Percentiles rank a stretch among this genome's conserved stretches.
phyloP scores from a whole-genome alignment of 495 filamentous ascomycete genomes.

The Tuber magnatum region DNA sequence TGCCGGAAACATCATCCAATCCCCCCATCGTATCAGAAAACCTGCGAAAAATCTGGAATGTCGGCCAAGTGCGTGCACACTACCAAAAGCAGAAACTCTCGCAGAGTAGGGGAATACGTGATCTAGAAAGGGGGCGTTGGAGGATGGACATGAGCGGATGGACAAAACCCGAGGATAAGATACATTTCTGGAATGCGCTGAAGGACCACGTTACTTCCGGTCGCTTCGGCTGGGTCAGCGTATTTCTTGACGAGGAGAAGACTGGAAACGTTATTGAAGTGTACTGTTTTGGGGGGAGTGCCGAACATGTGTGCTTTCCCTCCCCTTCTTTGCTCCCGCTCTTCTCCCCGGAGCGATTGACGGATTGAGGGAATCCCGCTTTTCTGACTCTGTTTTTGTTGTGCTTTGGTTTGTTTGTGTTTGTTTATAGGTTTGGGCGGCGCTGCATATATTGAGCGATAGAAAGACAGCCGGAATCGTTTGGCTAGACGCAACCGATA shows the following conservation, averaged over 20 bases:
- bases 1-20: constrained; percentile 23
- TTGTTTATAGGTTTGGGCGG: constrained; percentile 31
- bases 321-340: background rate
- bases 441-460: constrained; percentile 34
- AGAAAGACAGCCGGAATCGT: constrained; percentile 18
- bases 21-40: constrained; percentile 23
- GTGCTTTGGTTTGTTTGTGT: background rate
- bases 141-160: constrained; percentile 32
- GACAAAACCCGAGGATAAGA: constrained; percentile 21
- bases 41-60: constrained; percentile 21
- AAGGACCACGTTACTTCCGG: constrained; percentile 29
- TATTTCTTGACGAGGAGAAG: constrained; percentile 24
- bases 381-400: background rate
- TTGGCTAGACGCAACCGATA: constrained; percentile 35
- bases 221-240: constrained; percentile 26
- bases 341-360: background rate
- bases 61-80: constrained; percentile 22
- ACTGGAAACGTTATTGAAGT: constrained; percentile 25
- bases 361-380: background rate
- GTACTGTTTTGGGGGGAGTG: constrained; percentile 35
- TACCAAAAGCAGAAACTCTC: constrained; percentile 29
- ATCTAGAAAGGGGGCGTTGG: constrained; percentile 36
- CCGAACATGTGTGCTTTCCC: constrained; percentile 24
- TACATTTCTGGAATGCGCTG: constrained; percentile 30
- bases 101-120: constrained; percentile 26